These are phyloP conservation scores for Nicotiana otophora DNA, from an alignment of 257 asterid species.

Conservation along the genomic window DNA sequence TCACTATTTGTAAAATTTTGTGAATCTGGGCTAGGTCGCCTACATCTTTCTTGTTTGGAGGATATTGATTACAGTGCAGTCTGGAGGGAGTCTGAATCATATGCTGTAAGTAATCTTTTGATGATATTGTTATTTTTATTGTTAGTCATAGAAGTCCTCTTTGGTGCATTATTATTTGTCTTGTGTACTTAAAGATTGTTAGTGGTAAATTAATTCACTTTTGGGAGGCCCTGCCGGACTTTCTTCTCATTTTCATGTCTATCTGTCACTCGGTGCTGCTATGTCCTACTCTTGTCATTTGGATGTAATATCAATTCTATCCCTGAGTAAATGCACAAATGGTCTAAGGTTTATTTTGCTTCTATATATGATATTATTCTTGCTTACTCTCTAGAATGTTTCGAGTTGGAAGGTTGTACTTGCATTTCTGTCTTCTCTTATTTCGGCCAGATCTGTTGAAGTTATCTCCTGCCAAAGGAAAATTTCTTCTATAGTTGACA, in stretches of 20 bases:
- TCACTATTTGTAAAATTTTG: conserved; percentile 57
- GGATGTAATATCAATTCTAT: background rate
- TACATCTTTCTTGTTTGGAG: conserved; percentile 43
- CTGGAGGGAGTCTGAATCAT: conserved; percentile 66
- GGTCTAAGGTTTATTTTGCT: background rate
- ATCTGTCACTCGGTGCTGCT: background rate
- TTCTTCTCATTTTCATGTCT: background rate
- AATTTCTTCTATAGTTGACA: too few species aligned
- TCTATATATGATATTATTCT: background rate
- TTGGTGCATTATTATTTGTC: conserved; percentile 2
- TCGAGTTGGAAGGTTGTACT: too few species aligned
- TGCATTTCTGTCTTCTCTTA: too few species aligned
- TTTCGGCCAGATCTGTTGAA: too few species aligned
- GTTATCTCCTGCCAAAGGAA: too few species aligned
- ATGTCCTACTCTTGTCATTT: background rate
- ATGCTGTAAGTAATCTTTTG: conserved; percentile 44
- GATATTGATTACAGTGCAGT: conserved; percentile 42
- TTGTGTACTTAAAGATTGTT: background rate
- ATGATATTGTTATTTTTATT: conserved; percentile 1
- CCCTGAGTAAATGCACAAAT: background rate
- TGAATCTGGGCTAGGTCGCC: conserved; percentile 59
- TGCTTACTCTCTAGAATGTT: background rate
- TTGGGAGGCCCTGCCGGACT: background rate
- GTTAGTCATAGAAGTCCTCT: background rate
- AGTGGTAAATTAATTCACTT: background rate